Conservation (phyloP, 2,329 filamentous ascomycete species). For the Dothistroma septosporum region DNA sequence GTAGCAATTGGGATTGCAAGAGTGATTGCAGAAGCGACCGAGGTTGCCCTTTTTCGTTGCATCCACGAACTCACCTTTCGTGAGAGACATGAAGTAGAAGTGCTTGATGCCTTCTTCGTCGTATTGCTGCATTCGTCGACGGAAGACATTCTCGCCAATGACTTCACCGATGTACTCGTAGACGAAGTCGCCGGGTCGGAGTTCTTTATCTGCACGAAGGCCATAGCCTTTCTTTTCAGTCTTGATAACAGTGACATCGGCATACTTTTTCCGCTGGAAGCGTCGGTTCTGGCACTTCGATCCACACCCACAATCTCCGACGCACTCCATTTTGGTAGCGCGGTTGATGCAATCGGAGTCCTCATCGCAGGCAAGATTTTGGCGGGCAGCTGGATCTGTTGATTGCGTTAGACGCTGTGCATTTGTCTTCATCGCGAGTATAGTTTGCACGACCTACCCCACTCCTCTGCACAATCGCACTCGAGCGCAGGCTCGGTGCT, state of each 20-base stretch:
- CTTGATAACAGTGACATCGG: slow-evolving; percentile 89
- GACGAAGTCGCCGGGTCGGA: slow-evolving; percentile 84
- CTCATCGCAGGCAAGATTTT: slow-evolving; percentile 85
- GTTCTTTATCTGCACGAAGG: slow-evolving; percentile 71
- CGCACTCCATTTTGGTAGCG: slow-evolving; percentile 95
- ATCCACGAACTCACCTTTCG: slow-evolving; percentile 93
- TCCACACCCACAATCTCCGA: slow-evolving; percentile 82
- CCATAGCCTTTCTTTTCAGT: slow-evolving; percentile 98
- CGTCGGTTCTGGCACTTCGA: slow-evolving; percentile 87
- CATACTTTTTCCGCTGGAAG: slow-evolving; percentile 86
- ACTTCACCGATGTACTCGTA: slow-evolving; percentile 99
- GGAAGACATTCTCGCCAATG: slow-evolving; percentile 87
- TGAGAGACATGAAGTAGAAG: slow-evolving; percentile 99
- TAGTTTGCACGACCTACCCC: slow-evolving; percentile 61
- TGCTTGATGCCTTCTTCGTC: slow-evolving; percentile 96
- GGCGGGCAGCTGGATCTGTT: slow-evolving; percentile 48
- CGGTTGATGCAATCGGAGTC: slow-evolving; percentile 98
- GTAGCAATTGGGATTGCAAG: slow-evolving; percentile 97
- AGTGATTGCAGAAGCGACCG: slow-evolving; percentile 97
- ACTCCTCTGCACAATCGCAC: slow-evolving; percentile 92
- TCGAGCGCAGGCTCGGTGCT: slow-evolving; percentile 89
- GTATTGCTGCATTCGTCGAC: slow-evolving; percentile 85
- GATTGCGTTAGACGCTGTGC: slow-evolving; percentile 4
- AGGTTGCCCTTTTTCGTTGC: slow-evolving; percentile 95
- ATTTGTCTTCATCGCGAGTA: slow-evolving; percentile 14